phyloP scores from a whole-genome alignment of 805 yeast genomes.

The Candida coleopterorum region DNA sequence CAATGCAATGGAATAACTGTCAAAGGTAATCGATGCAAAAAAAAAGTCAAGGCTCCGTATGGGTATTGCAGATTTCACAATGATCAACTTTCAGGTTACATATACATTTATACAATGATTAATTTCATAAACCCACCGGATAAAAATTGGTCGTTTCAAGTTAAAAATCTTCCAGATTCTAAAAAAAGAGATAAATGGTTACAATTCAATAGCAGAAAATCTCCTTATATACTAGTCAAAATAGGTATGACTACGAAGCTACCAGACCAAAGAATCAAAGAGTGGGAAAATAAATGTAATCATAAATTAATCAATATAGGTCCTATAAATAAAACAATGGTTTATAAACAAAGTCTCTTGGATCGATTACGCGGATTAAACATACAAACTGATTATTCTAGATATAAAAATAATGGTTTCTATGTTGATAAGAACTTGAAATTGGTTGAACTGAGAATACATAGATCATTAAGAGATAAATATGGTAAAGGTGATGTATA shows the following conservation, averaged over 20 bases:
- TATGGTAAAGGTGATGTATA: conserved; percentile 47
- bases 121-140: conserved; percentile 21
- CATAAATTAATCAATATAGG: conserved; percentile 38
- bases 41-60: conserved; percentile 9
- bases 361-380: conserved; percentile 6
- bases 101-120: conserved; percentile 47
- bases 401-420: conserved; percentile 32
- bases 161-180: conserved; percentile 24
- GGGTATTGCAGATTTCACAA: conserved; percentile 34
- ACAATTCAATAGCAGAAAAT: conserved; percentile 31
- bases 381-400: conserved; percentile 7
- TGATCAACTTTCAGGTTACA: conserved; percentile 30
- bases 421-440: conserved; percentile 24
- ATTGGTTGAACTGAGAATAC: conserved; percentile 40
- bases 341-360: conserved; percentile 6
- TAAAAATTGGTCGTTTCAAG: conserved; percentile 34
- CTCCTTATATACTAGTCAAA: conserved; percentile 40
- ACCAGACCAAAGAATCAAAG: conserved; percentile 38
- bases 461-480: conserved; percentile 25
- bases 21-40: conserved; percentile 38
- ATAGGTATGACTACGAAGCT: conserved; percentile 51
- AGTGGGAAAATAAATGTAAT: conserved; percentile 51
- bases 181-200: conserved; percentile 21
- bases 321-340: conserved; percentile 23
- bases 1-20: conserved; percentile 41